Conservation (phyloP, 768 basidiomycete genomes). For the Inosperma sp. region DNA sequence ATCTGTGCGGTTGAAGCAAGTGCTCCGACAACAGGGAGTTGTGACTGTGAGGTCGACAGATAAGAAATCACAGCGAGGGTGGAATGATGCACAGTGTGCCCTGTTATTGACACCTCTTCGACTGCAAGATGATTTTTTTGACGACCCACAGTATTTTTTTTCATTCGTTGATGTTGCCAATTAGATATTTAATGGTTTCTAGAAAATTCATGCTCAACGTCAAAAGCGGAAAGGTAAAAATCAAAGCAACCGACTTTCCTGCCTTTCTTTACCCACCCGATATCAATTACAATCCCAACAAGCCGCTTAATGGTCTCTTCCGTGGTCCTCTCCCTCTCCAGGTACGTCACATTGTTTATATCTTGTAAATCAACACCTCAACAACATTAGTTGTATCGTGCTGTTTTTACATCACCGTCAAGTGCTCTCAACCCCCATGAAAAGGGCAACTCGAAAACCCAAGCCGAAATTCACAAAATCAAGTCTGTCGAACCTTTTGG, state of each 20-base stretch:
- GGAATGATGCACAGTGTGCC: too few relatives aligned
- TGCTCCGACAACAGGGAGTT: too few relatives aligned
- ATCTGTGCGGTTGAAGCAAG: too few relatives aligned
- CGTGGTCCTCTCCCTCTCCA: not conserved
- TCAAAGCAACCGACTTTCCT: not conserved
- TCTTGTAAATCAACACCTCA: not conserved
- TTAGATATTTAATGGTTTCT: too few relatives aligned
- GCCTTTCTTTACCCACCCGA: not conserved
- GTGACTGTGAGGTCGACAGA: too few relatives aligned
- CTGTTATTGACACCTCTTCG: too few relatives aligned
- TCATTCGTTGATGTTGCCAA: too few relatives aligned
- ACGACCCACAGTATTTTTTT: too few relatives aligned
- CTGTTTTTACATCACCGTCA: slow-evolving; percentile 1
- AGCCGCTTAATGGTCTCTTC: not conserved
- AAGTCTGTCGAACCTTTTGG: not conserved
- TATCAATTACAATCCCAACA: not conserved
- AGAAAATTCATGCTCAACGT: too few relatives aligned
- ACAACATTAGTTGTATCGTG: not conserved
- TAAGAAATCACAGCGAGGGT: too few relatives aligned
- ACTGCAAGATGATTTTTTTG: too few relatives aligned
- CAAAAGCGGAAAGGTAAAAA: too few relatives aligned
- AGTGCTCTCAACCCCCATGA: not conserved
- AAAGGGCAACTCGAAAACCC: slow-evolving; percentile 2
- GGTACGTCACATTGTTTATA: not conserved
- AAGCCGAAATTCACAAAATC: not conserved